Evolutionary conservation across 2,329 filamentous ascomycete species (phyloP).

Genomic region (Setomelanomma holmii): DNA sequence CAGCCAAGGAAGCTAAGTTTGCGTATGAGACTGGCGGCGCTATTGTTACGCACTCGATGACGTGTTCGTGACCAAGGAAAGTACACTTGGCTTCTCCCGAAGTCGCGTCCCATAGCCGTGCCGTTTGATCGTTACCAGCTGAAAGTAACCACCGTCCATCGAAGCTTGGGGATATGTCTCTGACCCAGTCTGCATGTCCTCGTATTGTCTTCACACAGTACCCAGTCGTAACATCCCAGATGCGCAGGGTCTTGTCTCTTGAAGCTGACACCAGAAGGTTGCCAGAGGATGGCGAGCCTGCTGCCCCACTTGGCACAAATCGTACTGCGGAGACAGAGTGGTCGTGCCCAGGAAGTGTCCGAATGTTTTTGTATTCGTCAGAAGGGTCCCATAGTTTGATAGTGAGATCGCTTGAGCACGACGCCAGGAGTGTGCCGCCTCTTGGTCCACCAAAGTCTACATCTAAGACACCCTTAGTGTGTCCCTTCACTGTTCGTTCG

Average conservation of each 20-base stretch:
- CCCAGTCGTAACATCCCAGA: constrained; percentile 93
- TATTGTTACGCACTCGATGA: constrained; percentile 84
- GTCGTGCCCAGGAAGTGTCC: constrained; percentile 88
- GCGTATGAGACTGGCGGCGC: constrained; percentile 80
- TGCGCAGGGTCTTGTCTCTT: constrained; percentile 80
- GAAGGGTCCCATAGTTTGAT: constrained; percentile 95
- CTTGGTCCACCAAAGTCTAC: constrained; percentile 89
- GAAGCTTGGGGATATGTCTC: constrained; percentile 80
- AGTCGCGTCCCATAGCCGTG: constrained; percentile 84
- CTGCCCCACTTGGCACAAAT: constrained; percentile 84
- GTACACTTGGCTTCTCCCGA: constrained; percentile 78
- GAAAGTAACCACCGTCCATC: constrained; percentile 87
- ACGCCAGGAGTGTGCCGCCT: constrained; percentile 79
- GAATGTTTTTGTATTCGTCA: constrained; percentile 94
- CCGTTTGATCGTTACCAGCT: constrained; percentile 81
- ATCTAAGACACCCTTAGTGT: constrained; percentile 86
- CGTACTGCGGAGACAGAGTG: constrained; percentile 89
- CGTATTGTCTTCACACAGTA: constrained; percentile 91
- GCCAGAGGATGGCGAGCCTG: constrained; percentile 77
- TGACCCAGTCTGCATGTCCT: constrained; percentile 90
- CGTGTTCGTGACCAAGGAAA: constrained; percentile 85
- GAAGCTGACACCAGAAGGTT: constrained; percentile 88
- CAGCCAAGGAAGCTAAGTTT: constrained; percentile 78
- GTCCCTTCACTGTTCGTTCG: constrained; percentile 88
- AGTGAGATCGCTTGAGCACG: constrained; percentile 86